phyloP scores from a whole-genome alignment of 768 basidiomycete species.

The Auricularia heimuer region DNA sequence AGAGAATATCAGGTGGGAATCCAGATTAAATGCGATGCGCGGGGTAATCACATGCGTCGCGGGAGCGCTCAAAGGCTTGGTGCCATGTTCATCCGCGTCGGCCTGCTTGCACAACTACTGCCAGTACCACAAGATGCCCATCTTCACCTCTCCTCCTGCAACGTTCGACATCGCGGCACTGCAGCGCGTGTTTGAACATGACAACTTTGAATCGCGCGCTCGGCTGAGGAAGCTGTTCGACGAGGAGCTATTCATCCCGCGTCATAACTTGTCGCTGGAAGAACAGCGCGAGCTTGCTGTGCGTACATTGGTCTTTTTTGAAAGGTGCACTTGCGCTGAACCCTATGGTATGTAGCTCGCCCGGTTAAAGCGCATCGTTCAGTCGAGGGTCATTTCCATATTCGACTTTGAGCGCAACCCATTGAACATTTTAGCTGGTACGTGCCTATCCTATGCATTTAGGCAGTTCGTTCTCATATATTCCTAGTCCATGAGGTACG shows the following conservation, averaged over 20 bases:
- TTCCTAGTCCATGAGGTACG: background rate
- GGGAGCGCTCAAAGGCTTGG: too few species aligned
- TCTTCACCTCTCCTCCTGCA: background rate
- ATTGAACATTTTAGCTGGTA: background rate
- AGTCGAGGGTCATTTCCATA: background rate
- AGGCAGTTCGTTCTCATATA: background rate
- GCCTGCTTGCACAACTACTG: background rate
- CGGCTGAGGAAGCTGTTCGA: background rate
- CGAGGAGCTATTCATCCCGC: background rate
- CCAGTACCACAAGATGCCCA: background rate
- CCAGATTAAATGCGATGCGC: background rate
- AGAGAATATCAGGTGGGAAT: background rate
- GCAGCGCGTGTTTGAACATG: background rate
- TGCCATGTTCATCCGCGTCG: too few species aligned
- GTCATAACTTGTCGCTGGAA: background rate
- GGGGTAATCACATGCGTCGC: background rate
- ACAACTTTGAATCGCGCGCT: background rate
- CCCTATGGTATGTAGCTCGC: background rate
- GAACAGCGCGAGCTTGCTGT: slow-evolving; percentile 1
- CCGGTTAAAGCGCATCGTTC: background rate
- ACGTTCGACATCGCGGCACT: background rate
- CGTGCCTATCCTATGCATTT: background rate
- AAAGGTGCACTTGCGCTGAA: background rate
- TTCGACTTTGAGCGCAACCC: background rate
- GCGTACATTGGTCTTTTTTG: background rate